Evolutionary conservation across 164 flowering plant species (phyloP).

Genomic region (Platanus orientalis): DNA sequence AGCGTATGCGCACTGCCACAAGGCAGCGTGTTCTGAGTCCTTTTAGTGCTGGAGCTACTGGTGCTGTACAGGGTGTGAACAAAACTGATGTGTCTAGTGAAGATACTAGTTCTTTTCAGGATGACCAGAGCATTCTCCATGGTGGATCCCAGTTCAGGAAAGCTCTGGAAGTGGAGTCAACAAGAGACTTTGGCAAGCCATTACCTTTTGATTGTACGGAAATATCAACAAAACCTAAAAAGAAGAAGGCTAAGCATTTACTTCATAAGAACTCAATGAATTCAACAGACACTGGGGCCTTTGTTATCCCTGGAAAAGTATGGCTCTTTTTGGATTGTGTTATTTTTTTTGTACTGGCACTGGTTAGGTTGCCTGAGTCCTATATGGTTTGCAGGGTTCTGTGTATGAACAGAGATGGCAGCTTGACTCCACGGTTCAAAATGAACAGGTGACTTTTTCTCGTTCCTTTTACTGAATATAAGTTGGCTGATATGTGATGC

Average conservation of each 20-base stretch:
- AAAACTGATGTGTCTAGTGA: constrained; percentile 95
- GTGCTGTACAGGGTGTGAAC: constrained; percentile 31
- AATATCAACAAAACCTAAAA: constrained; percentile 60
- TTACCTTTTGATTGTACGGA: constrained; percentile 59
- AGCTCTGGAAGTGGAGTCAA: constrained; percentile 75
- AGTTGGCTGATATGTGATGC: not conserved
- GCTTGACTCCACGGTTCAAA: constrained; percentile 45
- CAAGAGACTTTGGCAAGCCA: constrained; percentile 61
- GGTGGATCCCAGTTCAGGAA: constrained; percentile 62
- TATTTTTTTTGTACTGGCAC: not conserved
- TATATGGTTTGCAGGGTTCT: constrained; percentile 49
- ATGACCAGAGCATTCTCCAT: constrained; percentile 75
- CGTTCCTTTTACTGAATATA: not conserved
- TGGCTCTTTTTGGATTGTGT: constrained; percentile 2
- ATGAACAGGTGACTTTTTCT: constrained; percentile 57
- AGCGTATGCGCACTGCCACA: constrained; percentile 90
- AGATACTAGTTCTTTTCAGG: constrained; percentile 93
- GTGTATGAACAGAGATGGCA: constrained; percentile 74
- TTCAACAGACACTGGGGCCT: constrained; percentile 21
- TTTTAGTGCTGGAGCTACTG: constrained; percentile 46
- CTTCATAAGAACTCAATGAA: constrained; percentile 29
- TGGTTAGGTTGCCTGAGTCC: constrained; percentile 20
- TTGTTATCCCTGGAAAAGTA: constrained; percentile 21
- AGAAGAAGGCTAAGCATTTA: constrained; percentile 80
- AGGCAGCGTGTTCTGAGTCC: constrained; percentile 78